Conservation (phyloP, 495 filamentous ascomycete species). For the Annulohypoxylon stygium region DNA sequence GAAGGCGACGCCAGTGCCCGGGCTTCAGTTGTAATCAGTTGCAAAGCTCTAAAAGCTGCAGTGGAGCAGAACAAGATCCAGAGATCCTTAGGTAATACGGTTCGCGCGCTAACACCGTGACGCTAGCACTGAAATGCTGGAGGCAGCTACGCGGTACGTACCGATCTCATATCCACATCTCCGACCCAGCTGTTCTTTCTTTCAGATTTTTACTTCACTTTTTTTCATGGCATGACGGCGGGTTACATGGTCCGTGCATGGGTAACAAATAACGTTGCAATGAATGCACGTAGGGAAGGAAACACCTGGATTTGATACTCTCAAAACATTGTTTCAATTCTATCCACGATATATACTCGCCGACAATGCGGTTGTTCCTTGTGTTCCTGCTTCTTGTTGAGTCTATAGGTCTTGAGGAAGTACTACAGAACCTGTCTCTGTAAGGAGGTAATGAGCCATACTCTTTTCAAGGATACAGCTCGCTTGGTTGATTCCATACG, state of each 20-base stretch:
- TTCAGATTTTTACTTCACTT: neutral
- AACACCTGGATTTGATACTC: neutral
- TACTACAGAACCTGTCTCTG: neutral
- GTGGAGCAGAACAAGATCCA: slow-evolving; percentile 27
- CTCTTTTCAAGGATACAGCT: neutral
- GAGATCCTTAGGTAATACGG: slow-evolving; percentile 28
- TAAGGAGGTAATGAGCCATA: neutral
- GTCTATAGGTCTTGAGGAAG: too few species aligned
- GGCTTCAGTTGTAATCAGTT: slow-evolving; percentile 7
- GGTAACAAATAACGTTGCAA: neutral
- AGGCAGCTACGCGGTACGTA: slow-evolving; percentile 11
- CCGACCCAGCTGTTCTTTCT: slow-evolving; percentile 1
- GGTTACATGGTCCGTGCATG: slow-evolving; percentile 1
- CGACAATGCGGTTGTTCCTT: too few species aligned
- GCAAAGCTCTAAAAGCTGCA: slow-evolving; percentile 41
- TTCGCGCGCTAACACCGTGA: slow-evolving; percentile 5
- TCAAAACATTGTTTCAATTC: neutral
- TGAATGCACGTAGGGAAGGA: neutral
- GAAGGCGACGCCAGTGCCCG: slow-evolving; percentile 18
- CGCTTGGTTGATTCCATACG: too few species aligned
- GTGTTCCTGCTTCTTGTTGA: too few species aligned
- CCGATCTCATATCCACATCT: neutral
- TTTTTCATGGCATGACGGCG: neutral
- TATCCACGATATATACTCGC: too few species aligned
- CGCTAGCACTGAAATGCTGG: neutral